Base-by-base conservation (phyloP, 2,329 filamentous ascomycete species). In the Nothomitra cinnamomea region DNA sequence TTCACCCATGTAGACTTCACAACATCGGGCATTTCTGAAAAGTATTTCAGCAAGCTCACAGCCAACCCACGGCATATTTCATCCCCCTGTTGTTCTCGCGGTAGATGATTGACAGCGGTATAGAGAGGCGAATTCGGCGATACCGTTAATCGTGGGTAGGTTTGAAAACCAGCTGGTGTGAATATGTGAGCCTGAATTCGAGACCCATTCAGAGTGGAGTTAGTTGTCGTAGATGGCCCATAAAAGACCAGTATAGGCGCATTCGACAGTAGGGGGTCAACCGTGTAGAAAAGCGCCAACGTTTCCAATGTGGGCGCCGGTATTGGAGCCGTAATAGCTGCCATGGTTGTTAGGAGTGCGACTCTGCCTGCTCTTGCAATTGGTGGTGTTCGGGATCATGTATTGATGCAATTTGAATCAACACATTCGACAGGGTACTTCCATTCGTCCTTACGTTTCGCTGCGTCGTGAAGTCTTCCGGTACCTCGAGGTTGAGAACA, bases 141-240 rank as follows among this genome's bases (percentile, higher is more conserved):
- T 59, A 96, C 83, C 56, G 90, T 94, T 60, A 98, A 80, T 62
- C 90, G 87, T 56, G 86, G 82, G 65, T 90, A 98, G 60, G 85
- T 90, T 64, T 87, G 84, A 61, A 94, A 83, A 59, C 92, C 92
- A 58, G 87, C 89, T 1, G 87, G 81, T 57, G 85, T 86, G 70
- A 94, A 87, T 68, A 98, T 79, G 68, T 96, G 92, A 58, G 92
- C 79, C 71, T 96, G 90, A 60, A 96, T 89, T 67, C 92, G 85
- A 58, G 90, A 95, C 69, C 85, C 90, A 69, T 87, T 94, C 63
- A 82, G 80, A 50, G 81, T 87, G 59, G 84, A 85, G 69, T 94
- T 94, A 62, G 86, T 82, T 43, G 87, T 94, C 28, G 89, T 88
- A 48, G 90, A 90, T 15, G 88, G 80, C 13, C 90, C 90, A 67